Base-by-base conservation (phyloP, 1,284 basidiomycete genomes). In the Cystobasidium sp. region DNA sequence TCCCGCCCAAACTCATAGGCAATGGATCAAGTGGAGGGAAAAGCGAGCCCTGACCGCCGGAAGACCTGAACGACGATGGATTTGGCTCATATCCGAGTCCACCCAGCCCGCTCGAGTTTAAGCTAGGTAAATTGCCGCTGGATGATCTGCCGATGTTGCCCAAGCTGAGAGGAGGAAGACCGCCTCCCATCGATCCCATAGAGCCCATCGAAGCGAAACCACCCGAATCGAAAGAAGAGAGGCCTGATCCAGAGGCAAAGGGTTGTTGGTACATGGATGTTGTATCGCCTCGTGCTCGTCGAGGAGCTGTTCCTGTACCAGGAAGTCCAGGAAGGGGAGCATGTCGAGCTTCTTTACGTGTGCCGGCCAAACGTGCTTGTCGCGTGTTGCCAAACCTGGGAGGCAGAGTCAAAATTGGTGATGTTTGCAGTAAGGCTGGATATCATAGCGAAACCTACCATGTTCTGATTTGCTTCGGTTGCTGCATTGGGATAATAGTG, bases 331-430 rank as follows among this genome's bases (percentile, higher is more conserved):
- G 70, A 9, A 73, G 55, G 20, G 59, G 59, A 24, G 70, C 70
- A 24, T 65, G 49, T n/a, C 70, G 70, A 16, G 63, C 63, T 39
- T 73, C 70, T 37, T 51, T 66, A 43, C 70, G 62, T 2, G 70
- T 73, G 16, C 70, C 70, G 16, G 70, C 70, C 18, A 73, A 39
- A 41, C 70, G 61, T n/a, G 70, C 61, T 62, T 73, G 70, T 14
- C 70, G 62, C 20, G 70, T 73, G 41, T 73, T 73, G 18, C 70
- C 70, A 31, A 73, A 73, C 67, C 67, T 68, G 52, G 16, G 18
- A 39, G 51, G 24, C 20, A 16, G 6, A 18, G 46, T 22, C 55
- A 58, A 14, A 31, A 58, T 58, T 58, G 24, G 20, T 7, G 5
- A 51, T 2, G 31, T 31, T 7, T 7, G 61, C 41, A 37, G 18